Conservation (phyloP, 106 monocot species). For the Dendrobium huoshanense region DNA sequence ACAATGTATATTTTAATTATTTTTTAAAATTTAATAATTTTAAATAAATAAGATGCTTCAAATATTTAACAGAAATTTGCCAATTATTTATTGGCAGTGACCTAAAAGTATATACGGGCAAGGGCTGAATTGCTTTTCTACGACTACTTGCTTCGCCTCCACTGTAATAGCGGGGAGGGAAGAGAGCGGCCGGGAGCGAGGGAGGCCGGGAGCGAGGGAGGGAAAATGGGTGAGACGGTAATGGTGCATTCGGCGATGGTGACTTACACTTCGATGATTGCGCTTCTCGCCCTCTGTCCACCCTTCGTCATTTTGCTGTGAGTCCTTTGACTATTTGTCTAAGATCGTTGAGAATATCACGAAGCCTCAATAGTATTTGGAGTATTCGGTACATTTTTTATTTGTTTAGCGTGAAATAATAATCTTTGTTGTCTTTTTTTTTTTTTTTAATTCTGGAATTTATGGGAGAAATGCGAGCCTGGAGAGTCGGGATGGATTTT, state of each 20-base stretch:
- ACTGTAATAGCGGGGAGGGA: neutral
- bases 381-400: neutral
- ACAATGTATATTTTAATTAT: too few species aligned
- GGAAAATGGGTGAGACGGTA: constrained; percentile 22
- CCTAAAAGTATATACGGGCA: too few species aligned
- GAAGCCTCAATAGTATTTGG: neutral
- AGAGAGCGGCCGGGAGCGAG: neutral
- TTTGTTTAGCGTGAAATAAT: neutral
- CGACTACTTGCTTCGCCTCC: too few species aligned
- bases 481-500: neutral
- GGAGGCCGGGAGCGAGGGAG: neutral
- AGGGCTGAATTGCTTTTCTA: too few species aligned
- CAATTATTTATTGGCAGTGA: too few species aligned
- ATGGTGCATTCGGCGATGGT: constrained; percentile 70
- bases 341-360: neutral
- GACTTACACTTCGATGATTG: constrained; percentile 85
- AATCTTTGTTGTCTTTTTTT: neutral
- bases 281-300: constrained; percentile 91
- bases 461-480: neutral
- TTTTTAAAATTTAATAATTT: too few species aligned
- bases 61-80: too few species aligned
- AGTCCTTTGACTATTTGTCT: constrained; percentile 12
- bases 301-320: constrained; percentile 95
- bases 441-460: neutral
- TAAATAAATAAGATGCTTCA: too few species aligned